Conservation (phyloP, 2,329 filamentous ascomycete species). For the Lasiodiplodia theobromae region DNA sequence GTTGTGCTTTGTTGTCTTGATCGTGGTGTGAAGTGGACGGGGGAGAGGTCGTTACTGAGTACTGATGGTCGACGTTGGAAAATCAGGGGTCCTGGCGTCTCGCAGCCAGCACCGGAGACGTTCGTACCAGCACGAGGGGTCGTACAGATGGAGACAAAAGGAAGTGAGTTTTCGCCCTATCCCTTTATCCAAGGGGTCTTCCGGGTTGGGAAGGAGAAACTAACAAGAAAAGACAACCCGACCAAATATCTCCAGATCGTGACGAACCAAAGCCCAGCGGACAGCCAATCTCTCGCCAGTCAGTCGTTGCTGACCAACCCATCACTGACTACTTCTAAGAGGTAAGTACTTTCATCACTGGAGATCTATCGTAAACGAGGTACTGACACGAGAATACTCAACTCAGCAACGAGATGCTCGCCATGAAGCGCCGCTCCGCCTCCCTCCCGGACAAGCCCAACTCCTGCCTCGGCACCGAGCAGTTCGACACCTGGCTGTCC, state of each 20-base stretch:
- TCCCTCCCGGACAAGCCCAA: conserved; percentile 26
- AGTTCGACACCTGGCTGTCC: conserved; percentile 34
- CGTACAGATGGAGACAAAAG: conserved; percentile 44
- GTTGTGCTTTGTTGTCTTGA: neutral
- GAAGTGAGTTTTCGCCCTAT: conserved; percentile 35
- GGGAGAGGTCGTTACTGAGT: neutral
- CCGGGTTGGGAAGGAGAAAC: neutral
- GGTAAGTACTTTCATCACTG: neutral
- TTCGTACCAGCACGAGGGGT: conserved; percentile 36
- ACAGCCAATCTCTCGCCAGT: conserved; percentile 7
- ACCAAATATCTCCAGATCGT: conserved; percentile 36
- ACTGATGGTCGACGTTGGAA: neutral
- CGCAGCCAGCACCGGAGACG: conserved; percentile 11
- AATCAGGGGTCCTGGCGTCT: conserved; percentile 7
- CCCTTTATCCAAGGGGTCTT: neutral
- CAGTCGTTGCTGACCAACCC: neutral
- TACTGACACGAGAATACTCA: neutral
- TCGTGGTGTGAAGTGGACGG: neutral
- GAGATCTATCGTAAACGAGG: neutral
- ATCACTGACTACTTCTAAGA: neutral
- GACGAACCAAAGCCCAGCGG: conserved; percentile 16
- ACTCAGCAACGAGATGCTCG: conserved; percentile 19
- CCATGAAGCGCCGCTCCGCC: conserved; percentile 20
- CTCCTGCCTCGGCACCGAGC: conserved; percentile 31
- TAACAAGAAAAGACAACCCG: conserved; percentile 19